Base-by-base conservation (phyloP, 2,329 filamentous ascomycete genomes). In the Verticillium zaregamsianum region DNA sequence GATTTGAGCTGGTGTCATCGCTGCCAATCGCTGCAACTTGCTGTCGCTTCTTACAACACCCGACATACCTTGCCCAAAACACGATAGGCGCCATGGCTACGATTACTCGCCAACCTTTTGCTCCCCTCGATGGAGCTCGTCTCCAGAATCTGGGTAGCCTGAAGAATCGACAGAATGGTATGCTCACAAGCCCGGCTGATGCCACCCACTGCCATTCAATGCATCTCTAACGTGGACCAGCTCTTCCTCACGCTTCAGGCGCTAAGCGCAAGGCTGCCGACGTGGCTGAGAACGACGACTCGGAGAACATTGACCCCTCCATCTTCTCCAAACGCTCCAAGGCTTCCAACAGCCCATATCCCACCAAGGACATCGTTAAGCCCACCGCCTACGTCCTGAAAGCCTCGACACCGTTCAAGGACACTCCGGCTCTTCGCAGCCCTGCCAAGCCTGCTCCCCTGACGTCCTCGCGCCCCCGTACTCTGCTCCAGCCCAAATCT, bases 141-240 rank as follows among this genome's bases (percentile, higher is more conserved):
- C 81, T 93, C 31, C 89, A 92, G 74, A 86, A 81, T 66, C 79
- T 94, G 69, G 88, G 87, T 31, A 92, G 87, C 76, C 77, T 89
- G 58, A 94, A 93, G 81, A 93, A 93, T 75, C 82, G 88, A 74
- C 90, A 93, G 72, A 89, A 89, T 80, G 83, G 86, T 89, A 83
- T 68, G 83, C 80, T 61, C 49, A 33, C 35, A 15, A 28, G 9
- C 32, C 23, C 32, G 32, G 31, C 9, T 52, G 58, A 4, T 23
- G 3, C 23, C 40, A 23, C 17, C 15, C 17, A 3, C 23, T 49
- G 40, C 23, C 20, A 17, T 11, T 55, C 1, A 5, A 3, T 9
- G 25, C 28, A 6, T 17, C 14, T 28, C 25, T 32, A 35, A 54
- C 39, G 15, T 3, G 5, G 5, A 32, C n/a, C 67, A 84, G 82